A percentile compares a stretch with the other conserved stretches of the same genome.
Conservation (phyloP, 2,329 filamentous ascomycete species). For the Fusarium musae region DNA sequence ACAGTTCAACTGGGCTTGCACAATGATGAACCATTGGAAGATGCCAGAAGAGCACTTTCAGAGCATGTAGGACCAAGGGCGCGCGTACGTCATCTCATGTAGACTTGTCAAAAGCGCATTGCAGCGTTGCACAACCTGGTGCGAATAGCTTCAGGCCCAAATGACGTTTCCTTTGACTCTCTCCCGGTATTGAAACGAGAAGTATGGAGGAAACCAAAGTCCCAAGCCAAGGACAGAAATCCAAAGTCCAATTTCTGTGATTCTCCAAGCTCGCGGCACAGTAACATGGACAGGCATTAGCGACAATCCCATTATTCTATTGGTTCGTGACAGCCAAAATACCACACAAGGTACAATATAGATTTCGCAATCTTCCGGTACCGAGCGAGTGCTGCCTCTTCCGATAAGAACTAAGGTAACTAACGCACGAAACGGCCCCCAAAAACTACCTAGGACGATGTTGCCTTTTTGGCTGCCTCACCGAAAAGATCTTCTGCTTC, state of each 20-base stretch:
- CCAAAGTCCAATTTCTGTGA: background rate
- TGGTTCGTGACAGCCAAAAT: constrained; percentile 21
- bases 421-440: constrained; percentile 20
- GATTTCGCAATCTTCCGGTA: background rate
- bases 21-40: constrained; percentile 1
- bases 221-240: background rate
- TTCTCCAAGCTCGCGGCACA: background rate
- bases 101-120: background rate
- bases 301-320: background rate
- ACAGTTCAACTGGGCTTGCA: constrained; percentile 4
- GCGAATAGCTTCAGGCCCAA: constrained; percentile 21
- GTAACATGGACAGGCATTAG: background rate
- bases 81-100: constrained; percentile 11
- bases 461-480: constrained; percentile 32
- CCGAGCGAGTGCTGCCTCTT: background rate
- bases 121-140: background rate
- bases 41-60: constrained; percentile 3
- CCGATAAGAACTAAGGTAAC: background rate
- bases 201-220: constrained; percentile 16
- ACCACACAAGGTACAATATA: background rate
- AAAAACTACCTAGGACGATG: constrained; percentile 6
- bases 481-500: background rate
- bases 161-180: background rate
- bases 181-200: background rate
- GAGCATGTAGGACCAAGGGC: constrained; percentile 16